These are phyloP conservation scores for Zasmidium angulare DNA, from an alignment of 2,329 filamentous ascomycete species.

Conservation along the genomic window DNA sequence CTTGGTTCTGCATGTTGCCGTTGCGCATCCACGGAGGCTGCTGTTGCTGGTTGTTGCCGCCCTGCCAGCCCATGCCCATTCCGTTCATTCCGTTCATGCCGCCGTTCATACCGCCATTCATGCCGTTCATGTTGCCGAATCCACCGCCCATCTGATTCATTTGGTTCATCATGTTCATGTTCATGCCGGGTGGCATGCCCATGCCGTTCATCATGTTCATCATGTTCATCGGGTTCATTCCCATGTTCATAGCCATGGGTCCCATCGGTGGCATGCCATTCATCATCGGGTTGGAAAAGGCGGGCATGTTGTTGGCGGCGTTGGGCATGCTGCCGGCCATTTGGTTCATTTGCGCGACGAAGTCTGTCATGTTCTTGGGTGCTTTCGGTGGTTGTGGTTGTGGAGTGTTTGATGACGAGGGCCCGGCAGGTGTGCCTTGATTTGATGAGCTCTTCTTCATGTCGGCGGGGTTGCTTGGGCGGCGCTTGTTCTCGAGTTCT, in stretches of 20 bases:
- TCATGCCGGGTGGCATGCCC: slow-evolving; percentile 3
- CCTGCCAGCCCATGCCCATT: slow-evolving; percentile 33
- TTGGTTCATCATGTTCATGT: slow-evolving; percentile 28
- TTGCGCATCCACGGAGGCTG: slow-evolving; percentile 49
- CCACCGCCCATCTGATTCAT: slow-evolving; percentile 39
- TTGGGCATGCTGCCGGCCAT: slow-evolving; percentile 36
- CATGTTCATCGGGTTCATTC: slow-evolving; percentile 31
- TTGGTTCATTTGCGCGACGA: slow-evolving; percentile 47
- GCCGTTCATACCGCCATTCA: slow-evolving; percentile 28
- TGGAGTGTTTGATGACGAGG: slow-evolving; percentile 17
- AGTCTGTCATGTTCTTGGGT: slow-evolving; percentile 38
- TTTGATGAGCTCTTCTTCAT: slow-evolving; percentile 40
- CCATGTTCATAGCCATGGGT: slow-evolving; percentile 30
- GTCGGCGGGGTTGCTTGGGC: slow-evolving; percentile 46
- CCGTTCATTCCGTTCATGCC: slow-evolving; percentile 20
- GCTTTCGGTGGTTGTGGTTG: slow-evolving; percentile 25
- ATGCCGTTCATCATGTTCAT: slow-evolving; percentile 42
- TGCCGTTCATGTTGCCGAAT: slow-evolving; percentile 36
- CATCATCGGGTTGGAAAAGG: no score
- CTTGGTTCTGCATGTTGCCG: slow-evolving; percentile 62
- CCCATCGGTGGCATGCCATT: no score
- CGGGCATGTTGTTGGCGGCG: slow-evolving; percentile 16
- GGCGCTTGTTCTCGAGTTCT: slow-evolving; percentile 48
- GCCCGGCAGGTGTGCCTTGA: slow-evolving; percentile 42
- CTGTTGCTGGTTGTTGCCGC: slow-evolving; percentile 24